These are phyloP conservation scores for Cladophialophora exuberans DNA, from an alignment of 2,329 filamentous ascomycete genomes.

Conservation along the genomic window DNA sequence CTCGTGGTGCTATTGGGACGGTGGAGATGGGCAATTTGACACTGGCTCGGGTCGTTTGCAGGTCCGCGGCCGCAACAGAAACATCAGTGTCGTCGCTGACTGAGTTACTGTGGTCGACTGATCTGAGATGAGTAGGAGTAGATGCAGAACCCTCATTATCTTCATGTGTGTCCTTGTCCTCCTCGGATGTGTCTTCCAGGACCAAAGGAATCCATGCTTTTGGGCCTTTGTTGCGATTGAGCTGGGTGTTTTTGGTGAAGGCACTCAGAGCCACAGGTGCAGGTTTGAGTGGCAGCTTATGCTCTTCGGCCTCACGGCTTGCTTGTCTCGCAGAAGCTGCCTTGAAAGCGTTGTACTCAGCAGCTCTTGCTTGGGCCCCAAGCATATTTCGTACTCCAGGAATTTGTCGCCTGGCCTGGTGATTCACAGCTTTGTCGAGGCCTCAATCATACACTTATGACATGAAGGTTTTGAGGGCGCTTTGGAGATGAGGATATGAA, in stretches of 20 bases:
- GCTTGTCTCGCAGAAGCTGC: constrained; percentile 33
- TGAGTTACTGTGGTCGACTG: background rate
- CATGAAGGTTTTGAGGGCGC: no score
- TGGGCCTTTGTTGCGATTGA: constrained; percentile 33
- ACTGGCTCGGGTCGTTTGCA: background rate
- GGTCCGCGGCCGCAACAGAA: constrained; percentile 9
- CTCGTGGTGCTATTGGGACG: constrained; percentile 18
- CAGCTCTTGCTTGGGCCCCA: constrained; percentile 33
- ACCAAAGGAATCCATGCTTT: constrained; percentile 33
- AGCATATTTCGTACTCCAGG: no score
- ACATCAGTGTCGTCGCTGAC: background rate
- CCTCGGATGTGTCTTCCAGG: constrained; percentile 27
- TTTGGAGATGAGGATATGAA: no score
- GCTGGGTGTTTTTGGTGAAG: constrained; percentile 28
- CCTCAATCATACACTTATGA: no score
- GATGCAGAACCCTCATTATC: background rate
- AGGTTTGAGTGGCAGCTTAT: constrained; percentile 30
- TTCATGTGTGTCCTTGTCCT: constrained; percentile 8
- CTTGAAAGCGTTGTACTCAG: constrained; percentile 33
- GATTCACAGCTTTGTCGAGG: no score
- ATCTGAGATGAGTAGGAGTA: constrained; percentile 14
- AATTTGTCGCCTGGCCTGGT: no score
- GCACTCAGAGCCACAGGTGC: constrained; percentile 31
- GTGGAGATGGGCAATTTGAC: background rate
- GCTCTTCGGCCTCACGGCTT: constrained; percentile 31